Evolutionary conservation across 805 yeast species (phyloP), one percentile per base, ranked within the genome.

Genomic region (Vanderwaltozyma yarrowii): DNA sequence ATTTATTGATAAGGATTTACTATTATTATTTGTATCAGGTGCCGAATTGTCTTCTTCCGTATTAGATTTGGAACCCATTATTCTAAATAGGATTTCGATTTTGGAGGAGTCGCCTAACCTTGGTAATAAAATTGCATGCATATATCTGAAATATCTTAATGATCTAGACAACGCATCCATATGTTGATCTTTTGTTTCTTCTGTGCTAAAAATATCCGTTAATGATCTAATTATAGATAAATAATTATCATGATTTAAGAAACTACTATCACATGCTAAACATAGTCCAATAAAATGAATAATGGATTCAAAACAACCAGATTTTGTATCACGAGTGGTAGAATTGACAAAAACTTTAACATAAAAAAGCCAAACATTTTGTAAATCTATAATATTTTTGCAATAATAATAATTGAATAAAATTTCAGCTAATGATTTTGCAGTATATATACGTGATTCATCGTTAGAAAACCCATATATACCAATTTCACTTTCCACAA

Each of bases 251-350:
- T 47, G 51, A 1, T 46, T 47, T 6, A 65, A 37, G 36, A 54
- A 62, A 1, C 51, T 46, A 11, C 41, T 44, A 34, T 62, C 56
- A 7, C 44, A 38, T 1, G 54, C 45, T 13, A 52, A 41, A 34
- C 50, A 54, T n/a, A 63, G 41, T 4, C 54, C 49, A 5, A 53
- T 38, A 35, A 55, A 66, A 31, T 67, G 66, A 13, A 56, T 42
- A 10, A 66, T 41, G 0, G 71, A 62, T 40, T 64, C 64, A 27
- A 66, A 51, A 15, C 64, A 46, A 2, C 64, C 65, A 2, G 54
- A 41, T 46, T 60, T 45, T 7, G 47, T 40, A 40, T 52, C 59
- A 33, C 58, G 49, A 3, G 53, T 40, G 3, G 37, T 31, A 3
- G 50, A 35, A 23, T 46, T 37, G 3, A 38, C 17, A 36, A 52